phyloP scores from a whole-genome alignment of 2,329 filamentous ascomycete genomes.

The Aspergillus texensis region DNA sequence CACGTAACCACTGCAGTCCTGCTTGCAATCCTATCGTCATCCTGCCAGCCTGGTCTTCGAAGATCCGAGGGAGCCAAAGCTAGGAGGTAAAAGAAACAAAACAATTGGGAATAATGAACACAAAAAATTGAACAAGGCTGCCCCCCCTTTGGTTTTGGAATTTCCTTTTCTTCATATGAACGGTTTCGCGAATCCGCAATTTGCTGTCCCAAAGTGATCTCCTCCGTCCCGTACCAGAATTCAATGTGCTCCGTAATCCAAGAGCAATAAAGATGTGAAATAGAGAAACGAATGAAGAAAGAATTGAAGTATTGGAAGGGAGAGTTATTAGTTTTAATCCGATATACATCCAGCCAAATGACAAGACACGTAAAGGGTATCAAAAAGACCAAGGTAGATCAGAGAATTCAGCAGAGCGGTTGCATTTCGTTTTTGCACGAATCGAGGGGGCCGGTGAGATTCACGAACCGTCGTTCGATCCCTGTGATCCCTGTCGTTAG shows the following conservation, averaged over 20 bases:
- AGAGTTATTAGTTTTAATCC: conserved; percentile 21
- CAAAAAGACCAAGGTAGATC: conserved; percentile 38
- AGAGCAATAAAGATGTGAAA: not conserved
- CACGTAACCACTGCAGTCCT: conserved; percentile 4
- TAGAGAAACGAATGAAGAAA: not conserved
- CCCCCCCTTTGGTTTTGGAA: not conserved
- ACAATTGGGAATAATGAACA: conserved; percentile 14
- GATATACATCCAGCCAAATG: conserved; percentile 36
- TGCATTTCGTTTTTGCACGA: conserved; percentile 11
- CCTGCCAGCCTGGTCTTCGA: not conserved
- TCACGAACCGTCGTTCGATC: conserved; percentile 13
- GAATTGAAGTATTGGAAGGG: conserved; percentile 3
- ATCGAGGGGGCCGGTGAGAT: conserved; percentile 5
- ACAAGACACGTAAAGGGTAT: conserved; percentile 42
- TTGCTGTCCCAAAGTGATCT: conserved; percentile 10
- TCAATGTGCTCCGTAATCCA: not conserved
- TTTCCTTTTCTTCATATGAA: not conserved
- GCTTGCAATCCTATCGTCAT: conserved; percentile 6
- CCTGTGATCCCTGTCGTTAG: conserved; percentile 19
- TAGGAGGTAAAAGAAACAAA: not conserved
- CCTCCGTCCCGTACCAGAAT: conserved; percentile 1
- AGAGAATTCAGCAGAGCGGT: conserved; percentile 28
- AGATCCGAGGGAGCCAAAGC: not conserved
- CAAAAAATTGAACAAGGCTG: conserved; percentile 2
- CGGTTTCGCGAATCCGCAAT: conserved; percentile 1